These are phyloP conservation scores for Colletotrichum karsti DNA, from an alignment of 2,329 filamentous ascomycete genomes.

Conservation along the genomic window DNA sequence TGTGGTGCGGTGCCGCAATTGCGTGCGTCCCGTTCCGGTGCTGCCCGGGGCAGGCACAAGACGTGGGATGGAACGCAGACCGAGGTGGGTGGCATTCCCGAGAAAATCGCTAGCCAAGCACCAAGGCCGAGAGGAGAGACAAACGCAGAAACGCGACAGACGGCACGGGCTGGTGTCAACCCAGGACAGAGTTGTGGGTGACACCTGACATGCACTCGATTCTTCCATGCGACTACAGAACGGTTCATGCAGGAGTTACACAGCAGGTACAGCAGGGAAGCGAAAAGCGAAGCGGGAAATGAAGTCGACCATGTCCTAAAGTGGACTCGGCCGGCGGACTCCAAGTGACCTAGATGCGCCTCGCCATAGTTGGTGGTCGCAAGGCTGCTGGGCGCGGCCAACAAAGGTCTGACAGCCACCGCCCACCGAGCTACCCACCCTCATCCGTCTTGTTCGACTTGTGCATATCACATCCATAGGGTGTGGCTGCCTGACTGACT, in stretches of 20 bases:
- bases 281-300: constrained; percentile 10
- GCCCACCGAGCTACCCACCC: constrained; percentile 28
- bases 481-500: constrained; percentile 31
- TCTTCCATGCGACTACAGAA: constrained; percentile 23
- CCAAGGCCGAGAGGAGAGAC: background rate
- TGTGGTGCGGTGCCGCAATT: constrained; percentile 13
- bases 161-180: background rate
- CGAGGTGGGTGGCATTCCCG: constrained; percentile 23
- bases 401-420: constrained; percentile 30
- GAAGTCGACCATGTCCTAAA: constrained; percentile 10
- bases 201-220: constrained; percentile 25
- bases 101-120: constrained; percentile 12
- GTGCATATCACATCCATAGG: constrained; percentile 13
- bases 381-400: constrained; percentile 22
- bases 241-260: constrained; percentile 24
- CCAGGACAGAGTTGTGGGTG: background rate
- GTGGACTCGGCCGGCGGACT: constrained; percentile 12
- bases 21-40: constrained; percentile 26
- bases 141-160: background rate
- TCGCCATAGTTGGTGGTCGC: constrained; percentile 28
- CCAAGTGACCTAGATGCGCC: constrained; percentile 26
- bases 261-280: constrained; percentile 17
- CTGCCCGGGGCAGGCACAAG: constrained; percentile 1
- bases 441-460: constrained; percentile 28
- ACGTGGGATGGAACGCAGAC: constrained; percentile 11